Base-by-base conservation (phyloP, 805 yeast species). In the Yamadazyma endophytica region DNA sequence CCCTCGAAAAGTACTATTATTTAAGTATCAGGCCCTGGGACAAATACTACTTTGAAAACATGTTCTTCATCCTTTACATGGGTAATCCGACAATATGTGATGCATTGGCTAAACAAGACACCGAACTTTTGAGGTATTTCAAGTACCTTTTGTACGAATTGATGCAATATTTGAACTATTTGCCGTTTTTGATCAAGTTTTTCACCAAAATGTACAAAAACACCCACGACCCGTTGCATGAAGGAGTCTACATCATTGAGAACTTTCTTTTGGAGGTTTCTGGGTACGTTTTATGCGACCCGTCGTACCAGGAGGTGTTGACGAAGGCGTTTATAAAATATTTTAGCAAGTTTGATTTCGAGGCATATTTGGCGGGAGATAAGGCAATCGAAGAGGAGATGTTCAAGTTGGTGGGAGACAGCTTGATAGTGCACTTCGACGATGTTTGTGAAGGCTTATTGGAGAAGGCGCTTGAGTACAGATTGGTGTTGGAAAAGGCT, bases 321-420 rank as follows among this genome's bases (percentile, higher is more conserved):
- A 26, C 17, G 6, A 25, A 11, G 5, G 15, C 26, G 11, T 19
- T 17, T 7, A 9, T 21, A 7, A 18, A 20, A 16, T 29, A 35
- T n/a, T 35, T 35, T 15, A 18, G 17, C n/a, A 17, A 13, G 4
- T 29, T 39, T 20, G 31, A 39, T 19, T 39, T 33, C 17, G 27
- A 28, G 9, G 30, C 29, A 9, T 40, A 36, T 21, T 23, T 40
- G 11, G 24, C 21, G 7, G 33, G 32, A n/a, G 13, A 12, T 4
- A 17, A 17, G 2, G 17, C 17, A 9, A 28, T 36, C 9, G 41
- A 40, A 15, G 26, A 29, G 24, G 13, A 12, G 17, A 32, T 40
- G 29, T 33, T 40, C n/a, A 28, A 40, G 18, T 5, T 29, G 4
- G 13, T 36, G 2, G 44, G 41, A 14, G 41, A 40, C 26, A 26